Evolutionary conservation across 2,329 filamentous ascomycete genomes (phyloP), one percentile per base, ranked within the genome.

Genomic region (Sclerotinia subarctica): DNA sequence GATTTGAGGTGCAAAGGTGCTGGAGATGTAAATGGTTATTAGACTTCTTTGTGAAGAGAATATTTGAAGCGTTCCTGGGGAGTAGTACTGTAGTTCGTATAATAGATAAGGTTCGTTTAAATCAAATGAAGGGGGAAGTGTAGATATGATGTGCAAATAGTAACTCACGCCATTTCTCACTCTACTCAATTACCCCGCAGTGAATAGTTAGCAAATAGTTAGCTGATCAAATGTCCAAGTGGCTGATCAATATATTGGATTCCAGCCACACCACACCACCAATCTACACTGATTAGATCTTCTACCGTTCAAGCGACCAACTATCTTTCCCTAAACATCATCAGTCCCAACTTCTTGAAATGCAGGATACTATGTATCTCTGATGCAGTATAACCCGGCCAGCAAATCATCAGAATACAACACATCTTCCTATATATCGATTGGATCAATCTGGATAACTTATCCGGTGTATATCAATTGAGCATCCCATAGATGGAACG

Each of bases 381-480:
- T 26, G 26, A 56, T 49, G 66, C 49, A 42, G 42, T 64, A 51
- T 29, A 38, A 68, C 38, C 15, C 59, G 49, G 66, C 58, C 51
- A 64, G 29, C 66, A 57, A 56, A 29, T 24, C n/a, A 46, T 47
- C 24, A 29, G n/a, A 29, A n/a, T 35, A 57, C 56, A 44, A 38
- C n/a, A 7, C 17, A 26, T 47, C 10, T 21, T 49, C 32, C n/a
- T 15, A 42, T 38, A 10, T n/a, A 52, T 60, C 19, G 8, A 11
- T 24, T 47, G 26, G 26, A 24, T 38, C 8, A 13, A 46, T 24
- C 38, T 17, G 17, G 46, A 46, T 29, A 59, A 26, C 15, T 35
- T 19, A 49, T 49, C 44, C 11, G 15, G 26, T 60, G 17, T 42
- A 35, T 24, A 46, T 17, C 10, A 24, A 59, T 46, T 46, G 24